A percentile compares a stretch with the other conserved stretches of the same genome.
These are phyloP conservation scores for Acrocalymma vagum DNA, from an alignment of 2,329 filamentous ascomycete genomes.

Conservation along the genomic window DNA sequence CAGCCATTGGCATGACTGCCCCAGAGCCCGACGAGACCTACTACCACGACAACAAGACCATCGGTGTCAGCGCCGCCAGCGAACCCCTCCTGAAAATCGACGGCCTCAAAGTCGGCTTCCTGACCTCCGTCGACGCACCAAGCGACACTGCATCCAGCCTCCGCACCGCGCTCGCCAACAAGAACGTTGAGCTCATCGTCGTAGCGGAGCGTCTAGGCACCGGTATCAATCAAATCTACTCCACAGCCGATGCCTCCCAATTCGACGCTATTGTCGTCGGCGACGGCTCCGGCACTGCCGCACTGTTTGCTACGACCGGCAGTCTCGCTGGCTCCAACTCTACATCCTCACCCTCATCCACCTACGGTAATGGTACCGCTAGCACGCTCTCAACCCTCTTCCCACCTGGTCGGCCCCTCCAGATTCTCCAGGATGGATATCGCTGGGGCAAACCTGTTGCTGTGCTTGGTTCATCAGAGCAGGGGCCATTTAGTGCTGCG, in stretches of 20 bases:
- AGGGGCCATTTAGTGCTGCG: constrained; percentile 50
- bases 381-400: constrained; percentile 61
- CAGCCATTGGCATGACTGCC: constrained; percentile 65
- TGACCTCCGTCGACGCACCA: constrained; percentile 60
- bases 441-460: constrained; percentile 76
- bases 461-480: constrained; percentile 60
- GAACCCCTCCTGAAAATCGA: constrained; percentile 67
- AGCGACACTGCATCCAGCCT: constrained; percentile 60
- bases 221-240: constrained; percentile 71
- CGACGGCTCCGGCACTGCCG: constrained; percentile 59
- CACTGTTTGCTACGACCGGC: constrained; percentile 62
- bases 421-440: constrained; percentile 71
- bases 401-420: constrained; percentile 68
- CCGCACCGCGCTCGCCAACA: constrained; percentile 56
- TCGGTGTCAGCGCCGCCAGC: constrained; percentile 67
- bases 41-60: constrained; percentile 75
- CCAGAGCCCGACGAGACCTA: constrained; percentile 68
- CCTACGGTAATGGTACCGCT: constrained; percentile 31
- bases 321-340: constrained; percentile 35
- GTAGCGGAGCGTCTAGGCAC: constrained; percentile 66
- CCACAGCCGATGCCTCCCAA: constrained; percentile 66
- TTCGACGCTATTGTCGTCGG: constrained; percentile 72
- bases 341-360: constrained; percentile 16
- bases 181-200: constrained; percentile 66
- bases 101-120: constrained; percentile 70